Base-by-base conservation (phyloP, 2,329 filamentous ascomycete species). In the Cladosporium sp. region DNA sequence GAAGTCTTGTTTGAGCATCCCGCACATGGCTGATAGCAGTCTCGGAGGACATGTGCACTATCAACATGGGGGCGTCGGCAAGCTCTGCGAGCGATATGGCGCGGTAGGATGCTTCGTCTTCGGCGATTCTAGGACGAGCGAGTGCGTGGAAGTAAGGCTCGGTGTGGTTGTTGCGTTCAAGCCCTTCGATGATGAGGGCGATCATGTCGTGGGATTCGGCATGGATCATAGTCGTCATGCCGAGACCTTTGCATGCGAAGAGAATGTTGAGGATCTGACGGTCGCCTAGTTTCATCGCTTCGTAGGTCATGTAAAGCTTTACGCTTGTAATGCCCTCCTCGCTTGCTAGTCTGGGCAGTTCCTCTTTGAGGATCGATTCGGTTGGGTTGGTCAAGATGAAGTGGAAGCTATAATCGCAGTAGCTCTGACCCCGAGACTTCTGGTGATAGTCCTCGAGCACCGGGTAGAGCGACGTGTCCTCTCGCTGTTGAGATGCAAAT, bases 341-440 rank as follows among this genome's bases (percentile, higher is more conserved):
- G 3, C 75, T 63, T 3, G 76, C 78, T 18, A 83, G 68, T 18
- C 74, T 67, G 0, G 80, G 78, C 34, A 84, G 72, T 67, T 84
- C 82, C 0, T 74, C 72, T 1, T 73, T 67, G 1, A 84, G 74
- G 13, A 81, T 80, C 11, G 74, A 61, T 1, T 73, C 69, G 1
- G 74, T 79, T 0, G 83, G 82, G 65, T 84, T 83, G 0, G 79
- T 78, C 34, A 85, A 75, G 34, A 85, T 79, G 64, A 84, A 74
- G 69, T 87, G 85, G 67, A 86, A 84, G 2, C 82, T 81, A 71
- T 88, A 88, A 74, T 88, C 85, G 68, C 82, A 83, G 71, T 85
- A 86, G 64, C 78, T 80, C 49, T 82, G 80, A 16, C 75, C 78
- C 1, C 65, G 68, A 0, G 85, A 80, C 21, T 79, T 76, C 5